These are phyloP conservation scores for Penicillium argentinense DNA, from an alignment of 495 filamentous ascomycete species.

Conservation along the genomic window DNA sequence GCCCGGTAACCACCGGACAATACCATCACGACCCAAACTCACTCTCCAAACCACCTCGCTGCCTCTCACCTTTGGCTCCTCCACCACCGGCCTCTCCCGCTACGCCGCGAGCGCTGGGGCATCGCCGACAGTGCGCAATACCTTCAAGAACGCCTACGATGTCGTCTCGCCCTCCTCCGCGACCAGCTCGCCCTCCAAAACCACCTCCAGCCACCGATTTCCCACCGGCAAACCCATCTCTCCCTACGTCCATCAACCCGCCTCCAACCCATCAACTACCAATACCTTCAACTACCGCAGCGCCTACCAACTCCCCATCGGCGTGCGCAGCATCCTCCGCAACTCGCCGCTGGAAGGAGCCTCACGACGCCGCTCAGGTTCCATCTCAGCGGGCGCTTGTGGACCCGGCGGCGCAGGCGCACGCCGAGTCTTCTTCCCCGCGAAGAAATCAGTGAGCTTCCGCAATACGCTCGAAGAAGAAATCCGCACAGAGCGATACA, in stretches of 20 bases:
- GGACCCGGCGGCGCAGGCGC: slow-evolving; percentile 30
- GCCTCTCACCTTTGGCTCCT: slow-evolving; percentile 52
- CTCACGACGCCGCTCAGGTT: slow-evolving; percentile 36
- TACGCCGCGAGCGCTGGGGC: slow-evolving; percentile 59
- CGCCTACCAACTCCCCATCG: slow-evolving; percentile 66
- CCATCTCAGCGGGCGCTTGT: slow-evolving; percentile 37
- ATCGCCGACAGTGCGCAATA: slow-evolving; percentile 80
- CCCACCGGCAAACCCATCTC: slow-evolving; percentile 36
- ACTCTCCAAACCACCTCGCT: slow-evolving; percentile 70
- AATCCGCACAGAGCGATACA: slow-evolving; percentile 53
- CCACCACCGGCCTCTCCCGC: slow-evolving; percentile 54
- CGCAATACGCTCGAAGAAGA: slow-evolving; percentile 54
- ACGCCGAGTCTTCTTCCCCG: slow-evolving; percentile 54
- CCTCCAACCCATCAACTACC: slow-evolving; percentile 26
- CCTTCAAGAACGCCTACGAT: slow-evolving; percentile 76
- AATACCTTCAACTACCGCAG: slow-evolving; percentile 27
- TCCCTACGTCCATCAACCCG: slow-evolving; percentile 25
- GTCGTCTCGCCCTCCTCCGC: slow-evolving; percentile 65
- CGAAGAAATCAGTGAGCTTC: slow-evolving; percentile 58
- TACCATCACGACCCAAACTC: slow-evolving; percentile 69
- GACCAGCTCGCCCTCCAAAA: slow-evolving; percentile 37
- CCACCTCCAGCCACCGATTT: slow-evolving; percentile 29
- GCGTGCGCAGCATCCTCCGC: slow-evolving; percentile 71
- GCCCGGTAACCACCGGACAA: slow-evolving; percentile 24
- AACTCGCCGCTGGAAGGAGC: slow-evolving; percentile 62